Base-by-base conservation (phyloP, 176 grass and related monocot genomes). In the Ananas comosus region DNA sequence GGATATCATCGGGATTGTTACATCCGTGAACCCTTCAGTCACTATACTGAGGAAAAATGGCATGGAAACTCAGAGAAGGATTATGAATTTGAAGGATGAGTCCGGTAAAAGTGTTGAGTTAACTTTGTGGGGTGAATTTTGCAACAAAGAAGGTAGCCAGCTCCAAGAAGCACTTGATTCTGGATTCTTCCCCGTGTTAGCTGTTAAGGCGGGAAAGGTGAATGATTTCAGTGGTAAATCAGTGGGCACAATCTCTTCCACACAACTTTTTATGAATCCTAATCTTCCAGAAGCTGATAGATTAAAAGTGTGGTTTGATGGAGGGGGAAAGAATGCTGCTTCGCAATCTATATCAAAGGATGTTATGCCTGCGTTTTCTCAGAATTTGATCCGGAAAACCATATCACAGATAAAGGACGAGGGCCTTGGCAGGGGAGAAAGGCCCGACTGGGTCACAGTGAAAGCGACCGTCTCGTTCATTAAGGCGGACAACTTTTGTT, bases 91-190 rank as follows among this genome's bases (percentile, higher is more conserved):
- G 76, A 97, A 90, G 63, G 94, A 97, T 80, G 82, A 77, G 73
- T 93, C 94, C 69, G 80, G 74, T 80, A 74, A 76, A 83, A 93
- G 86, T 80, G 89, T 97, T 67, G 94, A 93, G 80, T 69, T 97
- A 78, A 97, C 94, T 68, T 75, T 93, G 76, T 97, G 94, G 94
- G 89, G 89, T 71, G 94, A 92, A 25, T 97, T 97, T 72, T 97
- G 89, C 75, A 97, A 97, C 72, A 84, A 80, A 83, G 86, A 97
- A 85, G 87, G 94, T 50, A 78, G 64, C 11, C 71, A 90, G 28
- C 76, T 97, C 65, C 89, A 90, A 75, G 84, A 80, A 78, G 85
- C 81, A 59, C 71, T 88, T 58, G 84, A 85, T 49, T 74, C 63
- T 28, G 84, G 84, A 48, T 9, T 29, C 4, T 90, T 86, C 74